Percentiles rank a stretch among this genome's conserved stretches.
These are phyloP conservation scores for Hypericum androsaemum DNA, from an alignment of 345 rosid genomes.

Conservation along the genomic window DNA sequence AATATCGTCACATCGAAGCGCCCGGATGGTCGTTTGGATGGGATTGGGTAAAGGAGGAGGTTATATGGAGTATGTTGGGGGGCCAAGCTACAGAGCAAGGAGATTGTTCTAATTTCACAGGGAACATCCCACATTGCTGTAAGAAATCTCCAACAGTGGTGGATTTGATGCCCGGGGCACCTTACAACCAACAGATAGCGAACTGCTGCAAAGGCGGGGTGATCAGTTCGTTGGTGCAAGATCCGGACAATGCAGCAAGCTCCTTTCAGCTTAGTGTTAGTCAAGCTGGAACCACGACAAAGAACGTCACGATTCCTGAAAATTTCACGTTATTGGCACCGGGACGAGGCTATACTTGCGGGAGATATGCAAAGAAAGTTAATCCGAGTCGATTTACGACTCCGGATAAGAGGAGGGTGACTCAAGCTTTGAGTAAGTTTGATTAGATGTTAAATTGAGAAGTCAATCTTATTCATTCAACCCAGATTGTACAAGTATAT, in stretches of 20 bases:
- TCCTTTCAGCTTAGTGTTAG: conserved; percentile 81
- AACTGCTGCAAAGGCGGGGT: conserved; percentile 95
- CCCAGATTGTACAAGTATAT: too few species aligned
- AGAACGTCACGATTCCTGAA: conserved; percentile 57
- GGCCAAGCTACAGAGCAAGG: conserved; percentile 83
- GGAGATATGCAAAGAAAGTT: conserved; percentile 51
- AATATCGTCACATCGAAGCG: conserved; percentile 67
- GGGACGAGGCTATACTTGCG: conserved; percentile 86
- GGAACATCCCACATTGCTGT: conserved; percentile 76
- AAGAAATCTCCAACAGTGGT: conserved; percentile 61
- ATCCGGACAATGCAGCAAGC: conserved; percentile 51
- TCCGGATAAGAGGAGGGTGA: conserved; percentile 57
- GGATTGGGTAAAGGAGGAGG: conserved; percentile 78
- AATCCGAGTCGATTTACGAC: conserved; percentile 37
- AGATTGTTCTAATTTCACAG: conserved; percentile 79
- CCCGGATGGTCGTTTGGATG: conserved; percentile 89
- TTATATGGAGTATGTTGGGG: conserved; percentile 71
- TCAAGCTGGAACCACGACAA: conserved; percentile 62
- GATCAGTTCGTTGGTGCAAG: conserved; percentile 64
- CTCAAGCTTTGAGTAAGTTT: conserved; percentile 76
- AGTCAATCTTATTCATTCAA: too few species aligned
- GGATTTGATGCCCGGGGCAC: conserved; percentile 77
- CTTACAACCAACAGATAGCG: conserved; percentile 51
- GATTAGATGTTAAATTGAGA: too few species aligned
- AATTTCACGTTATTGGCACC: conserved; percentile 69